A percentile compares a stretch with the other conserved stretches of the same genome.
Evolutionary conservation across 2,329 filamentous ascomycete genomes (phyloP).

Genomic region (Exophiala lecanii-corni): DNA sequence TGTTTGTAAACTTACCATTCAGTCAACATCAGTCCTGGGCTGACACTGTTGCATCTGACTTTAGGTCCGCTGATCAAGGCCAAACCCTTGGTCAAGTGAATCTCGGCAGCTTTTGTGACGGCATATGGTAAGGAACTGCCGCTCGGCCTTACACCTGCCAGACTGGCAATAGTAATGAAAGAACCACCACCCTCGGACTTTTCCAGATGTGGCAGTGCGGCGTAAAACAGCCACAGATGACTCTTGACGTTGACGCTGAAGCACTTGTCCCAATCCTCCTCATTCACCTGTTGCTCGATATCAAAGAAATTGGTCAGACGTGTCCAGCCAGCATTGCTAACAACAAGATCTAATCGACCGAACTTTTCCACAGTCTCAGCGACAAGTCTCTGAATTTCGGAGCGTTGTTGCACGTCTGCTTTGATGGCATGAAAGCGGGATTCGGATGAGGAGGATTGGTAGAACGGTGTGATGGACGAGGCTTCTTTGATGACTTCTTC

Average conservation of each 20-base stretch:
- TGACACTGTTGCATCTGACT: slow-evolving; percentile 59
- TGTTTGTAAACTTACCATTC: slow-evolving; percentile 59
- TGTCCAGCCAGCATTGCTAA: slow-evolving; percentile 39
- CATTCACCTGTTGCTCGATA: slow-evolving; percentile 30
- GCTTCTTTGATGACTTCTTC: slow-evolving; percentile 24
- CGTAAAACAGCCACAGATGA: slow-evolving; percentile 57
- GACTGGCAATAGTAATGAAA: slow-evolving; percentile 60
- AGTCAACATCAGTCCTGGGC: slow-evolving; percentile 61
- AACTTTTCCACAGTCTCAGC: slow-evolving; percentile 41
- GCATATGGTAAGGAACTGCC: slow-evolving; percentile 65
- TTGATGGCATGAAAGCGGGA: slow-evolving; percentile 27
- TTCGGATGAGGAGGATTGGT: not conserved
- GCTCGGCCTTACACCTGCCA: slow-evolving; percentile 60
- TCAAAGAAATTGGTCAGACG: slow-evolving; percentile 35
- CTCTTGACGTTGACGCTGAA: slow-evolving; percentile 61
- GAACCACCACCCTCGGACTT: slow-evolving; percentile 48
- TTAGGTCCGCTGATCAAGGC: slow-evolving; percentile 59
- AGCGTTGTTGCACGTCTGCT: slow-evolving; percentile 23
- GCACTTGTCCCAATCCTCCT: slow-evolving; percentile 57
- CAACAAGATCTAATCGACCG: slow-evolving; percentile 46
- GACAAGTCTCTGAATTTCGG: slow-evolving; percentile 36
- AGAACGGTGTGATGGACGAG: slow-evolving; percentile 17
- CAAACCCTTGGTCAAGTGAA: slow-evolving; percentile 63
- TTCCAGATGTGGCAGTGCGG: slow-evolving; percentile 51
- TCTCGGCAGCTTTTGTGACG: slow-evolving; percentile 70